Evolutionary conservation across 2,329 filamentous ascomycete genomes (phyloP).

Genomic region (Xylariaceae sp.): DNA sequence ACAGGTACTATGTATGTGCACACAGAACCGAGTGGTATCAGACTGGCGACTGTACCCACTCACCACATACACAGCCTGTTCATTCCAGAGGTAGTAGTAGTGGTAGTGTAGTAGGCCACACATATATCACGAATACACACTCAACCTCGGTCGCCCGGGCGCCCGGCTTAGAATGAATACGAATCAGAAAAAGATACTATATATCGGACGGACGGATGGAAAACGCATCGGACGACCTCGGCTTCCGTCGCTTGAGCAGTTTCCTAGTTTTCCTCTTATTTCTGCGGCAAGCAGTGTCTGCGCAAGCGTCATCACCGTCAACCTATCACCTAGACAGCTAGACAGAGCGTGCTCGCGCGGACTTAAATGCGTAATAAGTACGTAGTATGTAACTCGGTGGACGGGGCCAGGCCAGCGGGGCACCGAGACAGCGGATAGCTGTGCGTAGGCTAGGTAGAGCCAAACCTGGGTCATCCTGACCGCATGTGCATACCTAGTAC

Average conservation of each 20-base stretch:
- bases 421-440: background rate
- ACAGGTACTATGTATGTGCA: too few relatives aligned
- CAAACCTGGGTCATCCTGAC: background rate
- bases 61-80: background rate
- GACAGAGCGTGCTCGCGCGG: too few relatives aligned
- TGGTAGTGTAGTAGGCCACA: background rate
- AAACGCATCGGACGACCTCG: background rate
- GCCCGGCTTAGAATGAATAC: too few relatives aligned
- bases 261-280: background rate
- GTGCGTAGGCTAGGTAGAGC: background rate
- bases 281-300: background rate
- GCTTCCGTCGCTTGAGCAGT: background rate
- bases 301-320: background rate
- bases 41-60: too few relatives aligned
- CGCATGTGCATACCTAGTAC: background rate
- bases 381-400: too few relatives aligned
- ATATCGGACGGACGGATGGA: background rate
- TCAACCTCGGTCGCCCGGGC: too few relatives aligned
- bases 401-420: too few relatives aligned
- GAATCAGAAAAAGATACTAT: too few relatives aligned
- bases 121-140: background rate
- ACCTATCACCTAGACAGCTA: background rate
- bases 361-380: too few relatives aligned
- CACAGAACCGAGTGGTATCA: too few relatives aligned
- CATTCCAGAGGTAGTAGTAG: too few relatives aligned